Evolutionary conservation across 2,329 filamentous ascomycete genomes (phyloP), one percentile per base, ranked within the genome.

Genomic region (Monosporascus cannonballus): DNA sequence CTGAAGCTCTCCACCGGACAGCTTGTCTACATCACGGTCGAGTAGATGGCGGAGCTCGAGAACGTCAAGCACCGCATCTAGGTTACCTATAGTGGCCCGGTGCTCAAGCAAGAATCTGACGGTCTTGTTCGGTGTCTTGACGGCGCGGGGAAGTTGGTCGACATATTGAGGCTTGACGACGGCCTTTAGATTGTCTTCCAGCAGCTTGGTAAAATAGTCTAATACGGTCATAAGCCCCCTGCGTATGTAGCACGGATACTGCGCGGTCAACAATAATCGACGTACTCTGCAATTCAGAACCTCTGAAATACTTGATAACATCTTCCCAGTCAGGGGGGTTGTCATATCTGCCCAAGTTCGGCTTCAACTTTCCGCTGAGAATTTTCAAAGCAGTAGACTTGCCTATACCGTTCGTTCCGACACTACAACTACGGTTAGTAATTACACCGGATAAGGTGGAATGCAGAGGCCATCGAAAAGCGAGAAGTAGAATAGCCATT

Each of bases 321-420:
- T 97, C 94, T 76, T 97, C 92, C 94, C 95, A 99, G 72, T 99
- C 94, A 15, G 94, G 95, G 8, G 94, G 93, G 73, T 97, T 95
- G 62, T 97, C 92, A 70, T 89, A 96, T 69, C 88, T 83, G 61
- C 95, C 94, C 74, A 99, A 73, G 73, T 99, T 99, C 55, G 94
- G 94, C 84, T 99, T 99, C 67, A 99, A 81, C 77, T 97, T 99
- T 69, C 94, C 94, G 67, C 90, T 96, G 66, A 99, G 85, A 71
- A 99, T 96, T 80, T 99, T 99, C 72, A 99, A 78, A 8, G 94
- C 95, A n/a, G 94, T 99, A 77, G 91, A 96, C 84, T 99, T 99
- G 74, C 94, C 94, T 66, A 97, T 99, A 90, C 95, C 94, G 84
- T 99, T 99, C 65, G 94, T 97, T 72, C 94, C 95, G 45, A 99